Evolutionary conservation across 2,329 filamentous ascomycete genomes (phyloP).

Genomic region (Xylaria polymorpha): DNA sequence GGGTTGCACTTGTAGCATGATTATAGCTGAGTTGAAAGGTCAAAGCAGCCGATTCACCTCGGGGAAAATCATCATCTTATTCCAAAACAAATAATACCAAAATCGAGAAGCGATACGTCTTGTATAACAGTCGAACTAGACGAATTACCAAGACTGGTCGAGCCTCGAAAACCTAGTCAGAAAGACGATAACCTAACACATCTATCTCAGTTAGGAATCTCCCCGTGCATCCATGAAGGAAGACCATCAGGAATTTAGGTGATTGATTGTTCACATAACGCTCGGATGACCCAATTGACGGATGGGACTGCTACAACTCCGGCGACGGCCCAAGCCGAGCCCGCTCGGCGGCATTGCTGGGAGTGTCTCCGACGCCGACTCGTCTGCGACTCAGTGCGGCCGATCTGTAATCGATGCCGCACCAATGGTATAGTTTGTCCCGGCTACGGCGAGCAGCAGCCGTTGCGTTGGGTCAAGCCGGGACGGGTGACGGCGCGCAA

Average conservation of each 20-base stretch:
- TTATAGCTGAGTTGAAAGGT: slow-evolving; percentile 10
- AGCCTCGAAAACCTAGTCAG: neutral
- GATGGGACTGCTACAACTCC: slow-evolving; percentile 6
- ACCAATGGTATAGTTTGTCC: slow-evolving; percentile 52
- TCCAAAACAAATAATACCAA: neutral
- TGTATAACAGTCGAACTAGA: neutral
- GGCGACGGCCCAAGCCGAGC: neutral
- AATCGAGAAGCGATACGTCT: neutral
- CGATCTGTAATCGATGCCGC: slow-evolving; percentile 54
- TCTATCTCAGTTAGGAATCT: neutral
- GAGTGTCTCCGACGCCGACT: slow-evolving; percentile 56
- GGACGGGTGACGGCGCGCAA: slow-evolving; percentile 51
- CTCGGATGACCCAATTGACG: slow-evolving; percentile 19
- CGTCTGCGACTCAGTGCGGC: slow-evolving; percentile 54
- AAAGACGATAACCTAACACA: neutral
- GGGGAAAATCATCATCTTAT: neutral
- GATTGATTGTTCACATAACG: neutral
- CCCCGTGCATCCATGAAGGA: neutral
- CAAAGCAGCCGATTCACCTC: neutral
- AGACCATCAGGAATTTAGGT: neutral
- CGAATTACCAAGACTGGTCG: neutral
- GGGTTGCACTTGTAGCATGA: neutral
- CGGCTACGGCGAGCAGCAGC: slow-evolving; percentile 54
- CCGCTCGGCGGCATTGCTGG: slow-evolving; percentile 53
- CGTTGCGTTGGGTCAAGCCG: slow-evolving; percentile 55